A percentile compares a stretch with the other conserved stretches of the same genome.
These are phyloP conservation scores for Friedmanniomyces simplex DNA, from an alignment of 495 filamentous ascomycete genomes.

Conservation along the genomic window DNA sequence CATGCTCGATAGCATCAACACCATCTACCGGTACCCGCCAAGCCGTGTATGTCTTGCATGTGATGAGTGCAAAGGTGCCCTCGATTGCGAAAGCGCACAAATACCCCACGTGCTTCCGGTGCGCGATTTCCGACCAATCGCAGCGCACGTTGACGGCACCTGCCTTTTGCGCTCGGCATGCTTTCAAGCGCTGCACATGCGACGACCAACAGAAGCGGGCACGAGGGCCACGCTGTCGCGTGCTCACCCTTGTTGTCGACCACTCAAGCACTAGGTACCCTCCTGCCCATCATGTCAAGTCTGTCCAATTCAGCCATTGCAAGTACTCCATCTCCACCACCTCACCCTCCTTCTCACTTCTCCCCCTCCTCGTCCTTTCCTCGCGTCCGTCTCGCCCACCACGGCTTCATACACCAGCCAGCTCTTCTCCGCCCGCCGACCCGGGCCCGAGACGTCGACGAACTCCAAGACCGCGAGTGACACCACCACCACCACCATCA, in stretches of 20 bases:
- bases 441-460: background rate
- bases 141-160: background rate
- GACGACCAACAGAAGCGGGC: background rate
- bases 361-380: background rate
- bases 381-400: background rate
- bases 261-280: background rate
- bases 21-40: too few relatives aligned
- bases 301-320: background rate
- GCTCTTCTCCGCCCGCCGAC: slow-evolving; percentile 6
- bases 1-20: too few relatives aligned
- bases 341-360: background rate
- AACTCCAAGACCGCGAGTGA: background rate
- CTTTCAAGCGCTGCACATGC: background rate
- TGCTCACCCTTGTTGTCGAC: background rate
- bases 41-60: too few relatives aligned
- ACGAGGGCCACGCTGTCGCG: background rate
- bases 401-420: slow-evolving; percentile 11
- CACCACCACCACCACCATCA: background rate
- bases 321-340: background rate
- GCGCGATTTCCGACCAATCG: background rate
- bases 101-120: background rate
- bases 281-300: background rate
- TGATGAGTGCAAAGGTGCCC: too few relatives aligned
- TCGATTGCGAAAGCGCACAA: too few relatives aligned
- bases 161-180: background rate